Evolutionary conservation across 164 flowering plant species (phyloP).

Genomic region (Vitis cinerea): DNA sequence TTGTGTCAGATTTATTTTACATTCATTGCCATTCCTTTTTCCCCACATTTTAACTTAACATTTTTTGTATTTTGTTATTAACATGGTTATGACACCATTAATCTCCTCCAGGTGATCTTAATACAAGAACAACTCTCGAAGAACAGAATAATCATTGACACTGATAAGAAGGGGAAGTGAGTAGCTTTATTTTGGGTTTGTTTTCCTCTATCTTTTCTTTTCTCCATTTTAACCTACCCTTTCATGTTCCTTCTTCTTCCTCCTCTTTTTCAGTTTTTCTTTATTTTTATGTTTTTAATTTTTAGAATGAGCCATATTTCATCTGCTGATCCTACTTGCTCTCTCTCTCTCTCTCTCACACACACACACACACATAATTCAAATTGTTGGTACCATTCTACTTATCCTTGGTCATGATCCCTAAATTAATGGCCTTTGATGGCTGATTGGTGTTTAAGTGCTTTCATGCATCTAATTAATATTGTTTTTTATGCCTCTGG

Average conservation of each 20-base stretch:
- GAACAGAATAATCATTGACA: constrained; percentile 86
- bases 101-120: constrained; percentile 65
- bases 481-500: no score
- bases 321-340: neutral
- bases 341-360: neutral
- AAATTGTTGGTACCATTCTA: no score
- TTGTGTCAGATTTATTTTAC: no score
- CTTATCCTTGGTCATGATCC: neutral
- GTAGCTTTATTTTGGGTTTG: constrained; percentile 16
- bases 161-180: constrained; percentile 85
- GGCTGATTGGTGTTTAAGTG: no score
- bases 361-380: no score
- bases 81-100: neutral
- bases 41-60: no score
- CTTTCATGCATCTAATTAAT: no score
- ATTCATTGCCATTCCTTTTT: no score
- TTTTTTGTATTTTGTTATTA: no score
- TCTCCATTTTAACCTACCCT: neutral
- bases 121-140: constrained; percentile 97
- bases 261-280: neutral
- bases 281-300: neutral
- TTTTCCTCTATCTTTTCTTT: neutral
- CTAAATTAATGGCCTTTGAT: neutral
- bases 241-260: neutral
- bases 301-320: neutral